Evolutionary conservation across 2,329 filamentous ascomycete genomes (phyloP), one percentile per base, ranked within the genome.

Genomic region (Fonsecaea pedrosoi): DNA sequence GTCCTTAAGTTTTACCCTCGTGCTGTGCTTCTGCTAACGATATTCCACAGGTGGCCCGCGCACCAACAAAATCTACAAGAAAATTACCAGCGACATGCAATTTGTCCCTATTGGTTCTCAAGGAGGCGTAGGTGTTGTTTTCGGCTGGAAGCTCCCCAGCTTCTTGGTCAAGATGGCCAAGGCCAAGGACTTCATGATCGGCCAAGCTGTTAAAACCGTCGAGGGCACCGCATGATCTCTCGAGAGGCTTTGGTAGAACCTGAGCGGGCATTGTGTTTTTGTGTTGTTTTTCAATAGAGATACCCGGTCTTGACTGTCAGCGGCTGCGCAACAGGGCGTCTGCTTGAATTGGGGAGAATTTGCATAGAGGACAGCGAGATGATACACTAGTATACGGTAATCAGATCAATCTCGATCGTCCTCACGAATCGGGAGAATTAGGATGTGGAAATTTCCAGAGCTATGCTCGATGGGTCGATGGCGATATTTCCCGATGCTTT

Each of bases 91-190:
- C 56, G 76, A 78, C 66, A 75, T 76, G 35, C 76, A 78, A 54
- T 65, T 81, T 10, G 77, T 81, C 8, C 78, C 80, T 0, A 74
- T 80, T 15, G 79, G 80, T 6, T 74, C 74, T 40, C 73, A 70
- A 25, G 75, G 75, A 34, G 80, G 79, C 18, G 78, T 81, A 9
- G 79, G 79, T 9, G 71, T 74, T 13, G 66, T 76, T 0, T 74
- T 77, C 55, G 80, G 79, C 2, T 80, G 72, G 72, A 73, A 73
- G 61, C 4, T 80, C 21, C 79, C 80, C 15, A 77, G 75, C 63
- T 74, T 76, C 12, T 37, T 78, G 53, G 77, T 81, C 15, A 77
- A 75, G 72, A 64, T 77, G 71, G 71, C 77, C 12, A 81, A 81
- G 69, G 70, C 70, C 8, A 75, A 77, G 65, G 77, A 78, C 56